phyloP scores from a whole-genome alignment of 2,329 filamentous ascomycete species.

The Penicillium rolfsii region DNA sequence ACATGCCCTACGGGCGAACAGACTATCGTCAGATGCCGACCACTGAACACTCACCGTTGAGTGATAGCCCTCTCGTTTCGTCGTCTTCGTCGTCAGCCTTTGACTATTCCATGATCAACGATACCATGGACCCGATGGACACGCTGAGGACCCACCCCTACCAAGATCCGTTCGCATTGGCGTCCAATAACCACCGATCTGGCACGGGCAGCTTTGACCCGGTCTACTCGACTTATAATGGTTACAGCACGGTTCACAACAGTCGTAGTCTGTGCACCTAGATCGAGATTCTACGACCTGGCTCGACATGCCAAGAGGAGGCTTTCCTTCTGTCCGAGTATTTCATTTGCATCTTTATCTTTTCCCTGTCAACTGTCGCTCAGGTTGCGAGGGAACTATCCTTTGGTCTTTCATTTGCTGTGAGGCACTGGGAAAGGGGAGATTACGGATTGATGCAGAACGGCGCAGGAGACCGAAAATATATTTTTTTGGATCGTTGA shows the following conservation, averaged over 20 bases:
- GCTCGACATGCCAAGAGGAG: neutral
- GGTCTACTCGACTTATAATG: constrained; percentile 38
- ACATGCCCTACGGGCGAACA: constrained; percentile 37
- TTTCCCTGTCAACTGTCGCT: constrained; percentile 1
- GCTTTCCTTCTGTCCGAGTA: neutral
- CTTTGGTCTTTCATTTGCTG: constrained; percentile 8
- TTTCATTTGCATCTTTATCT: neutral
- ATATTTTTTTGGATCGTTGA: constrained; percentile 27
- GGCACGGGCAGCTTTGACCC: constrained; percentile 37
- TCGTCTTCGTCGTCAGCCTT: constrained; percentile 46
- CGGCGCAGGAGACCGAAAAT: constrained; percentile 37
- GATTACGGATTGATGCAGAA: constrained; percentile 43
- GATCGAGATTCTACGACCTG: constrained; percentile 1
- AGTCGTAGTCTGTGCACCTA: constrained; percentile 43
- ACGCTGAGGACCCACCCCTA: constrained; percentile 44
- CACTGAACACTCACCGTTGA: constrained; percentile 43
- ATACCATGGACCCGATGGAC: constrained; percentile 46
- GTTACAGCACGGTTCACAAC: constrained; percentile 40
- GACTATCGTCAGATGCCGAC: constrained; percentile 43
- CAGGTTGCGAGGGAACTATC: constrained; percentile 6
- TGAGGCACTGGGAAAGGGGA: constrained; percentile 22
- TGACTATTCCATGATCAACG: constrained; percentile 43
- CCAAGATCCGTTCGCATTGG: constrained; percentile 35
- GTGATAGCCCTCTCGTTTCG: constrained; percentile 44
- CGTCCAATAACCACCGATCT: constrained; percentile 31